Percentiles rank a stretch among this genome's conserved stretches.
Evolutionary conservation across 1,284 basidiomycete genomes (phyloP).

Genomic region (Psilocybe mexicana): DNA sequence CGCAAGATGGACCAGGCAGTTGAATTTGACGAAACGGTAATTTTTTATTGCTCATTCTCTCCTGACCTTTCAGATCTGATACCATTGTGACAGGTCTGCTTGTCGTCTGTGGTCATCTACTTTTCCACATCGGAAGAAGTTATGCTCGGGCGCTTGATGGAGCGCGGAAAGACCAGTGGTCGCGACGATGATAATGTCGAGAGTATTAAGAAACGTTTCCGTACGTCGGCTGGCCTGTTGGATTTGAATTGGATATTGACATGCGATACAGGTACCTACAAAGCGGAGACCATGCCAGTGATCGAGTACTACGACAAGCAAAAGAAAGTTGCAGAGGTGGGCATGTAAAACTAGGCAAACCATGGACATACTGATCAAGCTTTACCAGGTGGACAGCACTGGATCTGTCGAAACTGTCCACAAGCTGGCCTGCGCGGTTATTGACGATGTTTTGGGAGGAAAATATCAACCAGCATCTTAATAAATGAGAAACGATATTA

Average conservation of each 20-base stretch:
- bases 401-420: slow-evolving; percentile 77
- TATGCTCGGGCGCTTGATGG: slow-evolving; percentile 84
- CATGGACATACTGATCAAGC: not conserved
- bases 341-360: slow-evolving; percentile 24
- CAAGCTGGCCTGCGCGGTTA: slow-evolving; percentile 54
- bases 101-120: slow-evolving; percentile 82
- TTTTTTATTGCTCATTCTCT: slow-evolving; percentile 24
- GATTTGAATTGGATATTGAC: not conserved
- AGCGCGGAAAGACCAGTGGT: slow-evolving; percentile 93
- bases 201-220: slow-evolving; percentile 95
- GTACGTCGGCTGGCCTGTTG: slow-evolving; percentile 37
- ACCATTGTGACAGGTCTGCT: slow-evolving; percentile 63
- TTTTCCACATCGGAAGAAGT: slow-evolving; percentile 89
- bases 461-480: slow-evolving; percentile 18
- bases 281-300: slow-evolving; percentile 94
- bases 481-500: slow-evolving; percentile 18
- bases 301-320: slow-evolving; percentile 80
- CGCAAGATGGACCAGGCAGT: slow-evolving; percentile 98
- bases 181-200: slow-evolving; percentile 96
- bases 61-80: not conserved
- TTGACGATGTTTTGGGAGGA: slow-evolving; percentile 45
- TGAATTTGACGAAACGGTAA: slow-evolving; percentile 88
- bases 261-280: slow-evolving; percentile 74
- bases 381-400: slow-evolving; percentile 73
- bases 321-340: slow-evolving; percentile 80